Evolutionary conservation across 2,329 filamentous ascomycete genomes (phyloP).

Genomic region (Fusarium continuum): DNA sequence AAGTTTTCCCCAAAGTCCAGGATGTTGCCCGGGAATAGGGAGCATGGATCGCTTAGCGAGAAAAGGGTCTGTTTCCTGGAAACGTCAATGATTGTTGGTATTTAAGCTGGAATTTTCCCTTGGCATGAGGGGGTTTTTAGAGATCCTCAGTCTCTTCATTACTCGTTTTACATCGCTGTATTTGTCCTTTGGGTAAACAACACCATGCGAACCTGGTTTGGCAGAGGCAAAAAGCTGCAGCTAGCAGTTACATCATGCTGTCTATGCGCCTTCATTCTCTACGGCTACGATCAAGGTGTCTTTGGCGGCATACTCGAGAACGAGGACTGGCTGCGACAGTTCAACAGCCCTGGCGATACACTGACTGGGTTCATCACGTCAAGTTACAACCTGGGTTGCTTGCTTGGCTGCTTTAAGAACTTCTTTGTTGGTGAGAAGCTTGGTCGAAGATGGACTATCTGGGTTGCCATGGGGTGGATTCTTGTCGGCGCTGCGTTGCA

Average conservation of each 20-base stretch:
- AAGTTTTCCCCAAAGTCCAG: background rate
- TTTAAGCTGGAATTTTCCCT: background rate
- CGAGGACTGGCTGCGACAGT: constrained; percentile 52
- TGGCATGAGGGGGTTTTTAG: background rate
- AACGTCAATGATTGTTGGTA: background rate
- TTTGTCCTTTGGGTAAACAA: background rate
- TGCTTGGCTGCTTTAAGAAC: constrained; percentile 55
- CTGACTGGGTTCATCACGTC: constrained; percentile 45
- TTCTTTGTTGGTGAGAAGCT: constrained; percentile 62
- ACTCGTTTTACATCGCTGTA: background rate
- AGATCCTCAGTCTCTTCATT: no score
- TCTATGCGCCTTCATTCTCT: constrained; percentile 42
- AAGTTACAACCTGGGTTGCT: constrained; percentile 54
- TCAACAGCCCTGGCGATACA: constrained; percentile 40
- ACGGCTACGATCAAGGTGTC: constrained; percentile 60
- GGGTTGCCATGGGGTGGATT: constrained; percentile 63
- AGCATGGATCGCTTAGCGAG: background rate
- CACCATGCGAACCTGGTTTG: constrained; percentile 37
- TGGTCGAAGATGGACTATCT: constrained; percentile 62
- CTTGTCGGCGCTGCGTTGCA: constrained; percentile 69
- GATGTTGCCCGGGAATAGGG: background rate
- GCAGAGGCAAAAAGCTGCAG: constrained; percentile 39
- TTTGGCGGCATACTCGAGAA: constrained; percentile 59
- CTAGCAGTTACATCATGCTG: constrained; percentile 34
- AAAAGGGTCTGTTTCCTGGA: background rate